Base-by-base conservation (phyloP, 495 filamentous ascomycete species). In the Neurospora africana region DNA sequence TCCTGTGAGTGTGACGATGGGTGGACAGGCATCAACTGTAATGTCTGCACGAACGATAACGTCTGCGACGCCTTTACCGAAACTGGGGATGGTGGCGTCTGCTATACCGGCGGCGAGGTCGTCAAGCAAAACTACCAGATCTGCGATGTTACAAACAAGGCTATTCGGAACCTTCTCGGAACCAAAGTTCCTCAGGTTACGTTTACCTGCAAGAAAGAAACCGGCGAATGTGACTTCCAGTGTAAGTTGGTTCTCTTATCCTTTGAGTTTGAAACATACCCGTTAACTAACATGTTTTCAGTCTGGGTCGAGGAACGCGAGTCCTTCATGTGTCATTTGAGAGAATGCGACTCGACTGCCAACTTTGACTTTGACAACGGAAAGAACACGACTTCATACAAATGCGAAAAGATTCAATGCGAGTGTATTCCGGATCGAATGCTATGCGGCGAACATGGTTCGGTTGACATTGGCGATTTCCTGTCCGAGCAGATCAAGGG, bases 1-100 rank as follows among this genome's bases (percentile, higher is more conserved):
- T 82, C 84, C 40, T 99, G 95, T 81, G 83, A 94, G 35, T 99
- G 95, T 81, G 89, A 94, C 74, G 93, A 97, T 39, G 95, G 96
- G 68, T 99, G 95, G 95, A 88, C 87, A n/a, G 95, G 95, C 73
- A 94, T 98, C 82, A 99, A 99, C 85, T 99, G 95, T 86, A 99
- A 99, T 79, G 93, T 98, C 71, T 99, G 95, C 82, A 87, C 90
- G 65, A 87, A 89, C 19, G 85, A 98, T 78, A 82, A 90, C 71
- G 93, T 92, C 15, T 99, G 95, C 78, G 85, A 93, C 80, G 87
- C 91, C 9, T 82, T 99, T 81, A 95, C 95, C 88, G 92, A 93
- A 3, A 85, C 87, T 5, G 87, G 87, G 1, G 84, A 91, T 47
- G 93, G 88, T 53, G 94, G 93, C 37, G 92, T 96, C 30, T 99